phyloP scores from a whole-genome alignment of 2,329 filamentous ascomycete genomes.

The Fusarium fracticaudum region DNA sequence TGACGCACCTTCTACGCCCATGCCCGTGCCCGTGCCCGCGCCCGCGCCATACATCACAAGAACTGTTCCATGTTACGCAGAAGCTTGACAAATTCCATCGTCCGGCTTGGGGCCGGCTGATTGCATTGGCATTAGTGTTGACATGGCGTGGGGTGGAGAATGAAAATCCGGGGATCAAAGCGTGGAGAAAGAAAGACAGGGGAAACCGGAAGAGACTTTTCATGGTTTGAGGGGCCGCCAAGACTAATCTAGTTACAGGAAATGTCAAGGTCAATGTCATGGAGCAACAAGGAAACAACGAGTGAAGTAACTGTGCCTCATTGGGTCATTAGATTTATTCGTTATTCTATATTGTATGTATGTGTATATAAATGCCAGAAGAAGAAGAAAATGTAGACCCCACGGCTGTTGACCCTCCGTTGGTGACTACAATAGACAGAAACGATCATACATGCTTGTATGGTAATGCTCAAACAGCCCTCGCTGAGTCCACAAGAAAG shows the following conservation, averaged over 20 bases:
- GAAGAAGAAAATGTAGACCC: neutral
- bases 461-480: constrained; percentile 11
- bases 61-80: constrained; percentile 15
- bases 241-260: neutral
- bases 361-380: neutral
- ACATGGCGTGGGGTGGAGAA: constrained; percentile 17
- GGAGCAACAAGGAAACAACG: neutral
- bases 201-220: constrained; percentile 9
- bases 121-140: neutral
- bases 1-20: constrained; percentile 25
- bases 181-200: constrained; percentile 17
- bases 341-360: constrained; percentile 24
- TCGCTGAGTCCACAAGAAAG: constrained; percentile 4
- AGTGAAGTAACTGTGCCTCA: neutral
- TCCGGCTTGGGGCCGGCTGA: neutral
- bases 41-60: neutral
- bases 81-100: constrained; percentile 18
- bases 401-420: neutral
- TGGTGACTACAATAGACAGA: neutral
- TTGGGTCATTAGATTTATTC: constrained; percentile 17
- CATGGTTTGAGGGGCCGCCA: constrained; percentile 3
- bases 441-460: constrained; percentile 28
- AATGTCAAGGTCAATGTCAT: neutral
- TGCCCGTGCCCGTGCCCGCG: neutral
- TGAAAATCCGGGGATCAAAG: constrained; percentile 33